Base-by-base conservation (phyloP, 2,329 filamentous ascomycete species). In the Apiospora saccharicola region DNA sequence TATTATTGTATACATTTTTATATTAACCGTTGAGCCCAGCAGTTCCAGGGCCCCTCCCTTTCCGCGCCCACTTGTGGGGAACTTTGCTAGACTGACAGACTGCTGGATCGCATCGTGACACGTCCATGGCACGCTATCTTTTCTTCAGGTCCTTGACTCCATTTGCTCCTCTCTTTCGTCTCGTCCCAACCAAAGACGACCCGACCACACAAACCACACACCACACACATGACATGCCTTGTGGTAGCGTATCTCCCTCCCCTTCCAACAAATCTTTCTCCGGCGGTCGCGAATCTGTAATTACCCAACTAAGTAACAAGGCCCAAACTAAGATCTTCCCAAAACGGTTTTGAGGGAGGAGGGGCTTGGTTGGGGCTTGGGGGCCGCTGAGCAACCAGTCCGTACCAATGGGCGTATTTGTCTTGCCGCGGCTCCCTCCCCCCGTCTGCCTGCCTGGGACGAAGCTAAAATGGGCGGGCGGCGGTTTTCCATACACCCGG, bases 101-200 rank as follows among this genome's bases (percentile, higher is more conserved):
- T 61, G 53, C 53, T 61, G 53, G 57, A 41, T 64, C 57, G 57
- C 34, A 41, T 64, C 57, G 57, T 64, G 53, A 61, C 53, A 61
- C 53, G 53, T 61, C 53, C 53, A n/a, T 61, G 53, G 53, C 14
- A 57, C 51, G 51, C 51, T 57, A 22, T 30, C 10, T 19, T 26
- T 30, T 30, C 24, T 53, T 30, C 26, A 30, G 26, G 26, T 30
- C 26, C 26, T 30, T 30, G 26, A 30, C 26, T 30, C 26, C 26
- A 30, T 30, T 30, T 30, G 26, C 26, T 30, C 26, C 24, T 53
- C 44, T 47, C 5, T 7, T 5, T 47, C 22, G 16, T 22, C 44
- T 47, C 16, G 16, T 22, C 16, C 6, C 7, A 22, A 47, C 16
- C 6, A 4, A 22, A 47, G 7, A n/a, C 6, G 19, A n/a, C 46